Percentiles rank a stretch among this genome's conserved stretches.
These are phyloP conservation scores for Aegle marmelos DNA, from an alignment of 345 rosid genomes.

Conservation along the genomic window DNA sequence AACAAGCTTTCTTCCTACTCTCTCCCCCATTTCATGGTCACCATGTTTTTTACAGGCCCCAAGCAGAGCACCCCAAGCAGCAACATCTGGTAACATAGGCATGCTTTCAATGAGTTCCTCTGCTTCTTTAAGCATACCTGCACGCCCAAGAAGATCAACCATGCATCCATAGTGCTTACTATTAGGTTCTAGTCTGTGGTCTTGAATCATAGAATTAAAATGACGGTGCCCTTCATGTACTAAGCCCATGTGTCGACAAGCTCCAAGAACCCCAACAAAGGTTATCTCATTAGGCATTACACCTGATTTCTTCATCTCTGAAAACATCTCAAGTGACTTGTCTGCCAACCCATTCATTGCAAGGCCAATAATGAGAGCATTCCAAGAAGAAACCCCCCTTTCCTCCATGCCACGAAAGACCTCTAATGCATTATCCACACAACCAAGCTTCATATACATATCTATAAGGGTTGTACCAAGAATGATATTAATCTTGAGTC, in stretches of 20 bases:
- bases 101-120: conserved; percentile 50
- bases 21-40: conserved; percentile 51
- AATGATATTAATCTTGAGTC: conserved; percentile 38
- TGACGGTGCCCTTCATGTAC: conserved; percentile 46
- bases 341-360: conserved; percentile 52
- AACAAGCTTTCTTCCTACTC: conserved; percentile 54
- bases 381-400: conserved; percentile 58
- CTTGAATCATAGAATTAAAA: conserved; percentile 48
- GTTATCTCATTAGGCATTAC: conserved; percentile 47
- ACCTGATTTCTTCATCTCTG: conserved; percentile 44
- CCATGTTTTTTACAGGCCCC: conserved; percentile 55
- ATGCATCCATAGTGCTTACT: conserved; percentile 71
- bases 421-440: conserved; percentile 47
- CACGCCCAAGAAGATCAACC: conserved; percentile 78
- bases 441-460: conserved; percentile 64
- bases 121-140: conserved; percentile 57
- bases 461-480: conserved; percentile 53
- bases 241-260: conserved; percentile 62
- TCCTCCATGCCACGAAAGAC: conserved; percentile 42
- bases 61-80: conserved; percentile 71
- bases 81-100: conserved; percentile 65
- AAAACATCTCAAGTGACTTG: conserved; percentile 40
- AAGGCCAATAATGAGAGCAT: conserved; percentile 50
- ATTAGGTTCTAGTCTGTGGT: conserved; percentile 46
- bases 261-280: conserved; percentile 53